Evolutionary conservation across 2,329 filamentous ascomycete species (phyloP), one percentile per base, ranked within the genome.

Genomic region (Paecilomyces dactylethromorphus): DNA sequence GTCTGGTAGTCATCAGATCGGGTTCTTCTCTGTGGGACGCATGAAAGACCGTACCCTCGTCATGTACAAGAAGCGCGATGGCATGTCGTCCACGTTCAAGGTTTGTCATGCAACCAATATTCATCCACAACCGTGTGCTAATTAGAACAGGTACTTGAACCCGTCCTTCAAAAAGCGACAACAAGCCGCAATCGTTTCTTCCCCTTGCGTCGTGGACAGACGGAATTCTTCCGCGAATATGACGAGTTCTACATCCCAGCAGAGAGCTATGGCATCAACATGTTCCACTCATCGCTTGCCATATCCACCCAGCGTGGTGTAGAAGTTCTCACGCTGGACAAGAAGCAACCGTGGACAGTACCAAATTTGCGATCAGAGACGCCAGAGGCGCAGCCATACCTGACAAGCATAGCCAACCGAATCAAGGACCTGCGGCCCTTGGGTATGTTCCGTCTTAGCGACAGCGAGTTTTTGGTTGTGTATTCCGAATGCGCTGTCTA

Each of bases 191-290:
- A 86, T 3, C 86, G 91, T 8, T 79, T 88, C 63, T 87, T 85
- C 70, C 68, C 69, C 6, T 79, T 86, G 18, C 83, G 84, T 10
- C 81, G 83, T 31, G 91, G 91, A 21, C 87, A 84, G 60, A 97
- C 93, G 0, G 94, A 99, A 67, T 93, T 93, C 67, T 99, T 97
- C 86, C 89, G 94, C 62, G 94, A 99, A 71, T 99, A 92, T 72
- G 94, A 99, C 77, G 94, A 97, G 66, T 99, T 99, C 76, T 99
- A 97, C 77, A 92, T 99, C 66, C 94, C 94, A 0, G 88, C 90
- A 2, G 95, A 99, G 71, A 97, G 92, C 74, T 96, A 89, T 74
- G 91, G 90, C 54, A 89, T 99, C 71, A 97, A 97, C 74, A 84
- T 99, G 56, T 99, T 97, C 84, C 91, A 97, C 72, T 91, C 89